A percentile compares a stretch with the other conserved stretches of the same genome.
Conservation (phyloP, 164 flowering plant species). For the Vitis rotundifolia region DNA sequence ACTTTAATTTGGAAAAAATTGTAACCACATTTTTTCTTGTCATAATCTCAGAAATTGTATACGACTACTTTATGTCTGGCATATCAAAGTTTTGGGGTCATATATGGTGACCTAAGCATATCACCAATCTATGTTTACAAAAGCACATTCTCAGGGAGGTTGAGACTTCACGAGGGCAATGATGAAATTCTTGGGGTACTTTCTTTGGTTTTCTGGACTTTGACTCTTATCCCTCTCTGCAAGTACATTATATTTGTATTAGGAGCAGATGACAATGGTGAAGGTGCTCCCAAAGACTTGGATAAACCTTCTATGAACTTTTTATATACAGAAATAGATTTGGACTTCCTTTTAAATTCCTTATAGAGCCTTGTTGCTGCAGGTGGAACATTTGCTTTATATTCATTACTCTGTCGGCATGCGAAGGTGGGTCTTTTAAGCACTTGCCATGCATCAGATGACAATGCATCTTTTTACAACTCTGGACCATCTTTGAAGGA, state of each 20-base stretch:
- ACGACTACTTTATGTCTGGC: conserved; percentile 12
- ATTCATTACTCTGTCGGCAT: conserved; percentile 53
- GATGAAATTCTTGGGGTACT: conserved; percentile 35
- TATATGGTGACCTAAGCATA: conserved; percentile 39
- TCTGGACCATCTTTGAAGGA: conserved; percentile 22
- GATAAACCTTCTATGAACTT: not conserved
- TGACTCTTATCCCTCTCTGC: conserved; percentile 25
- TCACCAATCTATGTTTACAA: conserved; percentile 36
- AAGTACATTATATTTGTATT: conserved; percentile 25
- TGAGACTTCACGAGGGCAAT: conserved; percentile 14
- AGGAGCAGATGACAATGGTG: conserved; percentile 31
- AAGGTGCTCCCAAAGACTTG: conserved; percentile 15
- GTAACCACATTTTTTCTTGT: too few relatives aligned
- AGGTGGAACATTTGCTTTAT: conserved; percentile 78
- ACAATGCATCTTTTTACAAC: conserved; percentile 25
- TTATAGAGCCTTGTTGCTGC: conserved; percentile 5
- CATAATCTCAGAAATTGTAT: not conserved
- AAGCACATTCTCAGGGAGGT: conserved; percentile 25
- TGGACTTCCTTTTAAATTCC: not conserved
- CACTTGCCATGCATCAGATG: conserved; percentile 24
- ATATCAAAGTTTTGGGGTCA: conserved; percentile 40
- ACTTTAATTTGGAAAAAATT: too few relatives aligned
- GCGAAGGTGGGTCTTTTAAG: conserved; percentile 40
- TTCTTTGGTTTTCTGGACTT: conserved; percentile 38
- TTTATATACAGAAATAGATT: not conserved